Conservation (phyloP, 805 yeast species). For the Yarrowia keelungensis region DNA sequence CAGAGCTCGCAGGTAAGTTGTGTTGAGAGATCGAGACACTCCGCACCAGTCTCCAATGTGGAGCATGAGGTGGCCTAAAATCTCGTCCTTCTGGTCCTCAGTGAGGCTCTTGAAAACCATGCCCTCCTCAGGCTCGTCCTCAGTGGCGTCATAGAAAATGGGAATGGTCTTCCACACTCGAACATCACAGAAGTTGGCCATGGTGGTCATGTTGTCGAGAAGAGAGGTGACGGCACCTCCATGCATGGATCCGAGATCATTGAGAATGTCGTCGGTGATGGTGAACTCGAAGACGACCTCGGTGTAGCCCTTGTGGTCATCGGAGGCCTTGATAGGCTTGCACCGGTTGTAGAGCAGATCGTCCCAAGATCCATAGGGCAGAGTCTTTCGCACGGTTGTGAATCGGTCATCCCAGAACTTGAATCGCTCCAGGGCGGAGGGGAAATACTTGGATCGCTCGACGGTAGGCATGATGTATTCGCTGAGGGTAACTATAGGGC, state of each 20-base stretch:
- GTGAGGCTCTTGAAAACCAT: conserved; percentile 24
- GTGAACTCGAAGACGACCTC: conserved; percentile 36
- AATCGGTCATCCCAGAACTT: conserved; percentile 36
- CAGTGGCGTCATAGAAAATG: conserved; percentile 35
- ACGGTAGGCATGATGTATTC: conserved; percentile 9
- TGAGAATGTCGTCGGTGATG: conserved; percentile 35
- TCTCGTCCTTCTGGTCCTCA: conserved; percentile 35
- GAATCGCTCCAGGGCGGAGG: conserved; percentile 37
- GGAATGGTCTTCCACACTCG: conserved; percentile 39
- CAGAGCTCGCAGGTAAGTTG: conserved; percentile 33
- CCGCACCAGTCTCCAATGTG: conserved; percentile 38
- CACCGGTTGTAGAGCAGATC: conserved; percentile 31
- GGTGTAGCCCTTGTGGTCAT: conserved; percentile 33
- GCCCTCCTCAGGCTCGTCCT: conserved; percentile 33
- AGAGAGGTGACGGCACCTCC: conserved; percentile 35
- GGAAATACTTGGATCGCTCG: conserved; percentile 30
- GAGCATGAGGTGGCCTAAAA: conserved; percentile 29
- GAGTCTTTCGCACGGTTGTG: conserved; percentile 13
- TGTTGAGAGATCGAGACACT: conserved; percentile 36
- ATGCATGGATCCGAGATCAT: conserved; percentile 39
- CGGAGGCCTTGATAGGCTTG: conserved; percentile 17
- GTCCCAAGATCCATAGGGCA: conserved; percentile 37
- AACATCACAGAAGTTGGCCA: conserved; percentile 32
- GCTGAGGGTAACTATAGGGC: neutral
- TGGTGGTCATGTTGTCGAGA: conserved; percentile 38